Base-by-base conservation (phyloP, 2,329 filamentous ascomycete genomes). In the Scytalidium lignicola region DNA sequence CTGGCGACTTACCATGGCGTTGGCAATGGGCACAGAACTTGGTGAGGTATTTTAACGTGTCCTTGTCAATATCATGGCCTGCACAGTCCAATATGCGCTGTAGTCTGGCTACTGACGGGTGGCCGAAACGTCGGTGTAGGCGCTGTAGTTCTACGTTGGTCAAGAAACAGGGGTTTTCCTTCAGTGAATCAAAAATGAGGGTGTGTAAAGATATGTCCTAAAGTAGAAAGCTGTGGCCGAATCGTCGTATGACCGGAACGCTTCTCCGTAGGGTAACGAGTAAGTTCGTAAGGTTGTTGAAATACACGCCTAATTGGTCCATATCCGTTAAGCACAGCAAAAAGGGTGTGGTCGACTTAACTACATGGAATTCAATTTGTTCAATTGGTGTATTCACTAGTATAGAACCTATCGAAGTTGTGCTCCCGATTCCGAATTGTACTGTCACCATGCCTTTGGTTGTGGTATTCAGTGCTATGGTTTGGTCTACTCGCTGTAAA, bases 261-360 rank as follows among this genome's bases (percentile, higher is more conserved):
- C 15, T 13, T 37, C n/a, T 5, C 5, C 5, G 10, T 7, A 37
- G 32, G 6, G n/a, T 9, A 37, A 37, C 32, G 5, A 37, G n/a
- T 37, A 9, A 7, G 40, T 51, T 44, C 2, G 20, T 42, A 19
- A 51, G 20, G 22, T 43, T 51, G 28, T 51, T 48, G 21, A 42
- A 46, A 43, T 51, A 46, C 3, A 49, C 37, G 22, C 41, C 22
- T 9, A 47, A 18, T 3, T 46, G 40, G 12, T 50, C 41, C 37
- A 52, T 49, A 46, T 52, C 41, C 7, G 22, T 21, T 18, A 47
- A 22, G 23, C 19, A 21, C 8, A 49, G 28, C 23, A 54, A 39
- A 32, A 51, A 51, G 18, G 23, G 43, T n/a, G 39, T 51, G 39
- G 46, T 42, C 19, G 28, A 1, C 4, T 45, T 8, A n/a, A 46